Base-by-base conservation (phyloP, 1,284 basidiomycete genomes). In the Microbotryomycetes sp. region DNA sequence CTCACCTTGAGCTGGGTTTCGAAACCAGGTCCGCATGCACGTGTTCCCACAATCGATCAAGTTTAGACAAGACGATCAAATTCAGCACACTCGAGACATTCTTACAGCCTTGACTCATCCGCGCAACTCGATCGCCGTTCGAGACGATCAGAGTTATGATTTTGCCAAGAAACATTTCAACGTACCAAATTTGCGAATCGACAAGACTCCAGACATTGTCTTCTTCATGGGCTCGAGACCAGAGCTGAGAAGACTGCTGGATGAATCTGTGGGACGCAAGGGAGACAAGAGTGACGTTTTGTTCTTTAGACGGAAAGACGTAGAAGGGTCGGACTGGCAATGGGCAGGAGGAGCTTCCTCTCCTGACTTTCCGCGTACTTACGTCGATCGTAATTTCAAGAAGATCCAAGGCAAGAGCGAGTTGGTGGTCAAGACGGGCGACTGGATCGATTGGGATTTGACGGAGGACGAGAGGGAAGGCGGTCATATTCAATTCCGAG, bases 1-100 rank as follows among this genome's bases (percentile, higher is more conserved):
- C n/a, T n/a, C n/a, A n/a, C n/a, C n/a, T n/a, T n/a, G n/a, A n/a
- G n/a, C n/a, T n/a, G n/a, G n/a, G n/a, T n/a, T n/a, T n/a, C n/a
- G n/a, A n/a, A n/a, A n/a, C n/a, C n/a, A 42, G 36, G 29, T 51
- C 2, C 49, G 49, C 23, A 51, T 51, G 49, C 49, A 51, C 49
- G 49, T 51, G 23, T 51, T 51, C 49, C 49, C 49, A 7, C 49
- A 51, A 15, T 51, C 49, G 23, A 23, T 51, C 49, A 51, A 51
- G 26, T 51, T 51, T 28, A 23, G 49, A 23, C 19, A 23, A 12
- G 49, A 51, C 23, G 49, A 4, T 3, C 23, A 23, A 19, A 28
- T 51, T 19, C 49, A 51, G 25, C 23, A 23, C 5, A 51, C 49
- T 9, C 36, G 23, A 22, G 29, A 29, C 15, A n/a, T 54, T 22